Evolutionary conservation across 164 flowering plant species (phyloP), one percentile per base, ranked within the genome.

Genomic region (Umbellularia californica): DNA sequence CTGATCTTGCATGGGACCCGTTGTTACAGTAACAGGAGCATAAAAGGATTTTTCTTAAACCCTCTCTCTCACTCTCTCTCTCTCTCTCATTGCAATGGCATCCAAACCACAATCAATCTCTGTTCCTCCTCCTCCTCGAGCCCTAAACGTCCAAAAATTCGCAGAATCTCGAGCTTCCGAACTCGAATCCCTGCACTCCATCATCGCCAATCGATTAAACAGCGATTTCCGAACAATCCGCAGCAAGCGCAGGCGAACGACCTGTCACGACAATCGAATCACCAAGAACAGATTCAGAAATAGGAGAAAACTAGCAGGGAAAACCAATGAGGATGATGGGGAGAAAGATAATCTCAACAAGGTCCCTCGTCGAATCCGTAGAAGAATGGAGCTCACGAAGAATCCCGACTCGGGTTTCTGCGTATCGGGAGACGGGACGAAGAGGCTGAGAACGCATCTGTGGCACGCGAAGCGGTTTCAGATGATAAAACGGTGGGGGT

Each of bases 381-480:
- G 95, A 71, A 87, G 87, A 67, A 72, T 74, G 76, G 91, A 90
- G 62, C 85, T 92, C 22, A 87, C 70, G 68, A 83, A 75, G 82
- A 92, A 91, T 77, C 87, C 81, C 0, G 82, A 70, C 15, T 73
- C 7, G 27, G 97, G 98, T 5, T 92, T 86, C 71, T 71, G 69
- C 70, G 74, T 75, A 58, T 85, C 92, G 0, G 90, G 95, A 2
- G 98, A 95, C 81, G 99, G 95, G 20, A 92, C 97, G 0, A 93
- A 83, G 88, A 85, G 98, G 83, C 70, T 95, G 72, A 83, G 98
- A 63, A 93, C 98, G 0, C 99, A 95, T 76, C 87, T 92, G 74
- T 95, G 99, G 99, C 90, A 89, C 77, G 95, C 97, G 0, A 95
- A 95, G 83, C 87, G 97, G 75, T 95, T 92, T 65, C 72, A 77